Conservation (phyloP, 768 basidiomycete species). For the Favolaschia claudopus region DNA sequence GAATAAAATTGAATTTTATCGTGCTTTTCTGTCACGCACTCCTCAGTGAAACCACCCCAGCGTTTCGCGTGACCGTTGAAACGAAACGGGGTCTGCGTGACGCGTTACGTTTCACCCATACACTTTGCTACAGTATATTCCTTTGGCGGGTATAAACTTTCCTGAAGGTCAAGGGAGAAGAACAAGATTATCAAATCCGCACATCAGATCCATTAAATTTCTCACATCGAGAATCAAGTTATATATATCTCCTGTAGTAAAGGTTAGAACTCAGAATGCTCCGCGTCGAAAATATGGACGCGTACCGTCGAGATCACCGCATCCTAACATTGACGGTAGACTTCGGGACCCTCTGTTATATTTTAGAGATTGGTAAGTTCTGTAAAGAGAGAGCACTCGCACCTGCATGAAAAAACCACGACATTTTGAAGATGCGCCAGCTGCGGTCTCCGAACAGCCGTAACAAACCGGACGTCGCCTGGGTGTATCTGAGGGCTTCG, state of each 20-base stretch:
- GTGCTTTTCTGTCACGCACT: too few relatives aligned
- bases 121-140: too few relatives aligned
- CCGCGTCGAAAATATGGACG: constrained; percentile 39
- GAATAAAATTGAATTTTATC: too few relatives aligned
- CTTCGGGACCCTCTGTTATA: constrained; percentile 51
- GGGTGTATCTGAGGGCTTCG: constrained; percentile 63
- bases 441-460: constrained; percentile 49
- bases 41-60: too few relatives aligned
- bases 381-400: too few relatives aligned
- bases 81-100: too few relatives aligned
- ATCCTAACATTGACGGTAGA: constrained; percentile 56
- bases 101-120: too few relatives aligned
- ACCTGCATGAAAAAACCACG: constrained; percentile 61
- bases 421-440: constrained; percentile 51
- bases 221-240: constrained; percentile 54
- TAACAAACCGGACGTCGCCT: constrained; percentile 52
- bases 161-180: too few relatives aligned
- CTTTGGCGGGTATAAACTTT: constrained; percentile 36
- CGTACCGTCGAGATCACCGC: constrained; percentile 62
- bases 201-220: constrained; percentile 1
- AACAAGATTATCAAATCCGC: constrained; percentile 4
- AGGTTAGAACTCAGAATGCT: not conserved
- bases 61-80: too few relatives aligned
- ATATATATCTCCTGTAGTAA: constrained; percentile 50
- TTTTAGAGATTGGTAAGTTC: too few relatives aligned